Base-by-base conservation (phyloP, 164 flowering plant species). In the Magnolia sinica region DNA sequence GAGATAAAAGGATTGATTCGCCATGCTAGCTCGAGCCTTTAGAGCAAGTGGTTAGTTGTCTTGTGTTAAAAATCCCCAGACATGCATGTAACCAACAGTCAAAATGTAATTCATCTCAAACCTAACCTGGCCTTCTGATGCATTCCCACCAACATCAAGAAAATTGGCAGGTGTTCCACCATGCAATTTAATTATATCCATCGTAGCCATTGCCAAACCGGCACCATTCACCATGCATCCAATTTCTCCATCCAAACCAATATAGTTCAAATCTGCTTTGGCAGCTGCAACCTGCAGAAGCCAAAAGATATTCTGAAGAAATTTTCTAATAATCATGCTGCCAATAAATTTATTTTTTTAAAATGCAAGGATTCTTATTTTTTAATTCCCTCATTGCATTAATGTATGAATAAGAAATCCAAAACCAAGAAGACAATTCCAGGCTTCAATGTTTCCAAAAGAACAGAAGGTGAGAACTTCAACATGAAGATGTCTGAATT, bases 151-250 rank as follows among this genome's bases (percentile, higher is more conserved):
- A 63, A 94, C 98, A 87, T 96, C 99, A 2, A 96, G 86, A 77
- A 94, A 96, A 90, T 96, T 96, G 80, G 99, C 98, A 81, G 99
- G 99, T 76, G 99, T 96, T 81, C 98, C 99, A 70, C 99, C 99
- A 83, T 91, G 99, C 83, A 96, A 73, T 85, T 96, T 96, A 79
- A 96, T 94, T 27, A 96, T 96, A 79, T 96, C 99, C 99, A 96
- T 94, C 8, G 99, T 94, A 61, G 99, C 96, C 99, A 96, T 96
- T 14, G 99, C 99, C 83, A 96, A 83, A 70, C 99, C 99, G 71
- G 98, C 99, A 81, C 99, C 99, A 89, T 96, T 96, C 71, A 96
- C 99, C 99, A 96, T 96, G 86, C 99, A 96, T 73, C 99, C 99
- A 80, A 96, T 96, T 85, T 96, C 98, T 81, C 99, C 99, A 87